Conservation (phyloP, 345 rosid genomes). For the Aegle marmelos region DNA sequence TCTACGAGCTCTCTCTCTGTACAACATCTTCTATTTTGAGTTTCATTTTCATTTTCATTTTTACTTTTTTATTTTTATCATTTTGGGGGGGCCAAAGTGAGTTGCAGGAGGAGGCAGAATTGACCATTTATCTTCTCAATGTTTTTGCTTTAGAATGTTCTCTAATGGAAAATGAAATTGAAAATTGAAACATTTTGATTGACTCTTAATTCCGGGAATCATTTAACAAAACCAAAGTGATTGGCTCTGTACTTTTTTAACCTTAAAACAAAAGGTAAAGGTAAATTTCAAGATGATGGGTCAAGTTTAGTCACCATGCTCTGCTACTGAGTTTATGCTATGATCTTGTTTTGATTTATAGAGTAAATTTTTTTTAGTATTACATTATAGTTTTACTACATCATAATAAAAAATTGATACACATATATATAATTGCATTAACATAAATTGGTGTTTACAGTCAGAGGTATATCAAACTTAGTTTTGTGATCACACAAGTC, state of each 20-base stretch:
- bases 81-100: background rate
- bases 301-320: background rate
- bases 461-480: too few relatives aligned
- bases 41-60: background rate
- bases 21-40: background rate
- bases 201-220: conserved; percentile 20
- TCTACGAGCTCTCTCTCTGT: background rate
- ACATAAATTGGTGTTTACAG: too few relatives aligned
- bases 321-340: background rate
- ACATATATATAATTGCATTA: too few relatives aligned
- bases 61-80: background rate
- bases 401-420: too few relatives aligned
- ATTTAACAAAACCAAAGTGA: background rate
- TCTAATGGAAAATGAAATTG: background rate
- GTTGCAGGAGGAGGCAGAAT: background rate
- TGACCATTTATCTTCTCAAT: conserved; percentile 16
- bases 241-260: background rate
- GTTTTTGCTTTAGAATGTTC: conserved; percentile 11
- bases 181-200: conserved; percentile 1
- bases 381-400: too few relatives aligned
- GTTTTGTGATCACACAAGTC: too few relatives aligned
- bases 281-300: background rate
- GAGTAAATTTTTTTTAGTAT: background rate
- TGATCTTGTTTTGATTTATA: background rate
- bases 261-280: background rate